These are phyloP conservation scores for Laburnicola sp. DNA, from an alignment of 2,329 filamentous ascomycete species.

Conservation along the genomic window DNA sequence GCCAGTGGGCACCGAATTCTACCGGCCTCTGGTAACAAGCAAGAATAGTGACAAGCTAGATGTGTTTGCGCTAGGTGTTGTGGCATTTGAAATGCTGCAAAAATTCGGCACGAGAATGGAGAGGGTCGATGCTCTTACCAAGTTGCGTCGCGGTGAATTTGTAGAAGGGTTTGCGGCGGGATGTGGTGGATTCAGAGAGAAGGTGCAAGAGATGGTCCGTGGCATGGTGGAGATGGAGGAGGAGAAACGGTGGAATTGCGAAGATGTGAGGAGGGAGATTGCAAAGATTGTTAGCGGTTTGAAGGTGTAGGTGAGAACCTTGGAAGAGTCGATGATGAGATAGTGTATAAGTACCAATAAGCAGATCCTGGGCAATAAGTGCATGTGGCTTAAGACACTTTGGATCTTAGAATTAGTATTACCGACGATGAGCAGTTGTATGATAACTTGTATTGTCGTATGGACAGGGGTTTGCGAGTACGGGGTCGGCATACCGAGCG, in stretches of 20 bases:
- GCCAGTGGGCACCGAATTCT: conserved; percentile 64
- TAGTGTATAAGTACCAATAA: too few species aligned
- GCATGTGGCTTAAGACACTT: too few species aligned
- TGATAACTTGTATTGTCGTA: too few species aligned
- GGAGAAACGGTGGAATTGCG: conserved; percentile 32
- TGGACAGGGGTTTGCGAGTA: too few species aligned
- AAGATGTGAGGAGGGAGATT: conserved; percentile 33
- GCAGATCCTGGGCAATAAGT: too few species aligned
- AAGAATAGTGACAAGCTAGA: conserved; percentile 58
- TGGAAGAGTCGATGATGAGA: neutral
- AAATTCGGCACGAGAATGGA: conserved; percentile 52
- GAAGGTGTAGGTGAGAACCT: conserved; percentile 9
- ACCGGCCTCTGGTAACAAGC: conserved; percentile 53
- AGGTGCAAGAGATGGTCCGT: conserved; percentile 31
- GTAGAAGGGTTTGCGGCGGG: conserved; percentile 30
- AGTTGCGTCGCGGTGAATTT: conserved; percentile 39
- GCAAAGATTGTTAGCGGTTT: conserved; percentile 21
- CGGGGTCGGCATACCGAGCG: conserved; percentile 2
- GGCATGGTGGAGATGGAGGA: conserved; percentile 42
- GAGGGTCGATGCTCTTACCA: conserved; percentile 40
- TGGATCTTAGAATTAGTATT: too few species aligned
- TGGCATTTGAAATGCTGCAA: conserved; percentile 64
- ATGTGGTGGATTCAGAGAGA: conserved; percentile 20
- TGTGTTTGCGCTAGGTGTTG: conserved; percentile 64
- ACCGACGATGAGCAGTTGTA: too few species aligned